Evolutionary conservation across 2,329 filamentous ascomycete species (phyloP), one percentile per base, ranked within the genome.

Genomic region (Teratosphaeria destructans): DNA sequence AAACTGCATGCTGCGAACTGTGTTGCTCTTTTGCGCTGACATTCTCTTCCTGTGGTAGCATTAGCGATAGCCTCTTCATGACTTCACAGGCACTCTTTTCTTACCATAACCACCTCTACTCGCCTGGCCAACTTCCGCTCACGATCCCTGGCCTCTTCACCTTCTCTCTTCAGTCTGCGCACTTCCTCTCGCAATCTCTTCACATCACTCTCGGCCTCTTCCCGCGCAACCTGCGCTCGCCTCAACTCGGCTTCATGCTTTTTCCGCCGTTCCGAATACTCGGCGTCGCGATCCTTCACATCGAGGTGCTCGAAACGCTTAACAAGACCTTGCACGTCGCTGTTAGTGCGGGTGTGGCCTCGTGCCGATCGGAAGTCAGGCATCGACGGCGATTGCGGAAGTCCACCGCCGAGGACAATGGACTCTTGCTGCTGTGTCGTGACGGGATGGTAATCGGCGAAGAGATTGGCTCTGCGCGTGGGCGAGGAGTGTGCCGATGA

Each of bases 261-360:
- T 57, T 73, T 72, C 58, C 73, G 73, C 62, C 73, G 71, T 65
- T 78, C 76, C 55, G 60, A 62, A 55, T 64, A 66, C 61, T 74
- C 72, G 23, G 71, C 72, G 57, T 77, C 73, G 58, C 72, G 72
- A 66, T 80, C 78, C 68, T 76, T 76, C 60, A 80, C 75, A 60
- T 85, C 81, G 39, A 90, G 78, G 60, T 79, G 82, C 75, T 90
- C 88, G 73, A 90, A 89, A 72, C 88, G 87, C 68, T 83, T 85
- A 63, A 89, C 86, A 68, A 80, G 73, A 49, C 76, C 76, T 66
- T 85, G 79, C 5, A 88, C 84, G 26, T 73, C 71, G 62, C 83
- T 82, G 66, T 82, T 84, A 62, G 84, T 82, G 63, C 83, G 79
- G 16, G 73, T 74, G 68, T 78, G 76, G 39, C 57, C 61, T 26